Conservation (phyloP, 441 rosid species). For the Pelargonium cotyledonis region DNA sequence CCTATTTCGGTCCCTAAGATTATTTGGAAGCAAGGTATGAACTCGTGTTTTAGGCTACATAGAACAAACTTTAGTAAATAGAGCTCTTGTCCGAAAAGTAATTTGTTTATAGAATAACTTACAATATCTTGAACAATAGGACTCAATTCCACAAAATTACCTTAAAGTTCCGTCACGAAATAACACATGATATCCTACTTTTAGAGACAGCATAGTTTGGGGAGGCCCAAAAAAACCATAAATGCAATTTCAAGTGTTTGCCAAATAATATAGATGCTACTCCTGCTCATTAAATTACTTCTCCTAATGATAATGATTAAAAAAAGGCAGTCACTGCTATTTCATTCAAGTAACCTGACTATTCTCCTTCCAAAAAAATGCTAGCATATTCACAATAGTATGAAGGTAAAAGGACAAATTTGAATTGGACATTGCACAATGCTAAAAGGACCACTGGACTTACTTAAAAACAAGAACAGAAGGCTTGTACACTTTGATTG, state of each 20-base stretch:
- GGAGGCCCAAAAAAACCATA: not conserved
- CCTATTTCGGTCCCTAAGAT: slow-evolving; percentile 78
- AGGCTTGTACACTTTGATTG: slow-evolving; percentile 91
- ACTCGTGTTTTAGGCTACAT: not conserved
- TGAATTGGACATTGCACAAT: too few relatives aligned
- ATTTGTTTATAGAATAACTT: not conserved
- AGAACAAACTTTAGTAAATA: not conserved
- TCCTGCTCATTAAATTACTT: not conserved
- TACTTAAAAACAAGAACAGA: slow-evolving; percentile 85
- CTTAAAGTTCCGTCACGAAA: too few relatives aligned
- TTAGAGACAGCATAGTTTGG: too few relatives aligned
- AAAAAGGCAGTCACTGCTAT: not conserved
- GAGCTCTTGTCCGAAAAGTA: not conserved
- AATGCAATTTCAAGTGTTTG: not conserved
- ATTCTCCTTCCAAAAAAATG: too few relatives aligned
- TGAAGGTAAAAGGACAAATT: too few relatives aligned
- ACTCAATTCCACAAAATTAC: not conserved
- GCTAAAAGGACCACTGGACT: slow-evolving; percentile 20
- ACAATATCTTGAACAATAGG: not conserved
- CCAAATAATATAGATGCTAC: not conserved
- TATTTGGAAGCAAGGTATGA: slow-evolving; percentile 14
- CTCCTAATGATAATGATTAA: not conserved
- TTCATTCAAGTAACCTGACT: too few relatives aligned
- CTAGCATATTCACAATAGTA: too few relatives aligned
- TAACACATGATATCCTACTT: not conserved